Percentiles rank a stretch among this genome's conserved stretches.
Evolutionary conservation across 225 moss, liverwort and hornwort genomes (phyloP).

Genomic region (Ulota crispa): DNA sequence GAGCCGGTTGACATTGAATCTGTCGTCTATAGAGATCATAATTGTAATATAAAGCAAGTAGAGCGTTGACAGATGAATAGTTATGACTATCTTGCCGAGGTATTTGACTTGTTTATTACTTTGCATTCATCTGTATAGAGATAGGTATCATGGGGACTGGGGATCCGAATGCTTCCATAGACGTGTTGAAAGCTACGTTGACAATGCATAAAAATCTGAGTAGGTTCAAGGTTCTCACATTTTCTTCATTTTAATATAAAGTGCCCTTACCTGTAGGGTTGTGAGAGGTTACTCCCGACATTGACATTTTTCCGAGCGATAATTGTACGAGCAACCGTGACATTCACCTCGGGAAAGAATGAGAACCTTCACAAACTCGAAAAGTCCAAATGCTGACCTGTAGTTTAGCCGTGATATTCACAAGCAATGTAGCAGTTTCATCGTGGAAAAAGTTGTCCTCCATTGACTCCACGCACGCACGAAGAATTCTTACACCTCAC

Average conservation of each 20-base stretch:
- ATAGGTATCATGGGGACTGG: not conserved
- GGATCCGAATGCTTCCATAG: not conserved
- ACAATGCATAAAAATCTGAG: too few relatives aligned
- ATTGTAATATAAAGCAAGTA: constrained; percentile 16
- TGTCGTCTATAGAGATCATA: not conserved
- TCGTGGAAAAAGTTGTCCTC: not conserved
- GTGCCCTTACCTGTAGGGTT: not conserved
- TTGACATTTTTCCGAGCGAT: not conserved
- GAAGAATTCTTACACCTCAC: not conserved
- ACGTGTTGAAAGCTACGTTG: not conserved
- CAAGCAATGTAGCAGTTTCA: not conserved
- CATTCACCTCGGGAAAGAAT: not conserved
- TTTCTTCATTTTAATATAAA: not conserved
- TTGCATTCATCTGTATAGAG: not conserved
- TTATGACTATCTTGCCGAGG: not conserved
- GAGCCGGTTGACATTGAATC: constrained; percentile 2
- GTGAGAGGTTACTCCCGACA: not conserved
- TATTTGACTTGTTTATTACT: not conserved
- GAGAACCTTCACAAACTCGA: not conserved
- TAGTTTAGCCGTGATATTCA: not conserved
- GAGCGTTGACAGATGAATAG: constrained; percentile 7
- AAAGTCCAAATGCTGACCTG: not conserved
- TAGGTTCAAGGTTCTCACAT: not conserved
- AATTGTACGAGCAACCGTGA: not conserved
- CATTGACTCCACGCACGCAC: not conserved